phyloP scores from a whole-genome alignment of 1,284 basidiomycete genomes.

The Serendipita sp. region DNA sequence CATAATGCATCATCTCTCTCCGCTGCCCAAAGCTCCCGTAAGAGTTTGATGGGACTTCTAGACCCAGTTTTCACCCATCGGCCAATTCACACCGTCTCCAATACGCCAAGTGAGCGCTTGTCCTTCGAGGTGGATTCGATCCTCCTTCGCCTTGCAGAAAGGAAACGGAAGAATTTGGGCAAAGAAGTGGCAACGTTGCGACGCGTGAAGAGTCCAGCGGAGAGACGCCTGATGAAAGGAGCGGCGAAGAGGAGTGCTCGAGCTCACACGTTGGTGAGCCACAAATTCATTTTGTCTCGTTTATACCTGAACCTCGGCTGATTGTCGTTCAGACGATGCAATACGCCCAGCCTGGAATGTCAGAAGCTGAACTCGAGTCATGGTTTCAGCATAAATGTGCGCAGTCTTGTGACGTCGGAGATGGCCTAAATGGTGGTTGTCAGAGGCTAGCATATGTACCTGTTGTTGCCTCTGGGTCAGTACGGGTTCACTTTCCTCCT shows the following conservation, averaged over 20 bases:
- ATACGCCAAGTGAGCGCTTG: background rate
- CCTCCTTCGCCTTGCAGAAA: constrained; percentile 35
- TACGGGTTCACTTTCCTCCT: constrained; percentile 6
- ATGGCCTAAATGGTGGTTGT: constrained; percentile 35
- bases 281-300: background rate
- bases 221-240: constrained; percentile 53
- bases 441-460: constrained; percentile 86
- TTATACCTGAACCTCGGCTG: background rate
- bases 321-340: constrained; percentile 56
- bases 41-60: background rate
- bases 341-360: constrained; percentile 53
- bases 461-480: constrained; percentile 82
- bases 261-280: constrained; percentile 57
- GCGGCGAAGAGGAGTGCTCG: constrained; percentile 66
- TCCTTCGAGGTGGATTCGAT: constrained; percentile 26
- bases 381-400: constrained; percentile 82
- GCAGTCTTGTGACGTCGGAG: constrained; percentile 20
- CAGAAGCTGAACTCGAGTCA: constrained; percentile 64
- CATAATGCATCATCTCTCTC: background rate
- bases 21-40: background rate
- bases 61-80: background rate
- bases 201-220: constrained; percentile 54
- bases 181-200: constrained; percentile 49
- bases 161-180: constrained; percentile 37
- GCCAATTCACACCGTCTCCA: background rate